Evolutionary conservation across 1,139 yeast genomes (phyloP).

Genomic region (Meyerozyma carpophila): DNA sequence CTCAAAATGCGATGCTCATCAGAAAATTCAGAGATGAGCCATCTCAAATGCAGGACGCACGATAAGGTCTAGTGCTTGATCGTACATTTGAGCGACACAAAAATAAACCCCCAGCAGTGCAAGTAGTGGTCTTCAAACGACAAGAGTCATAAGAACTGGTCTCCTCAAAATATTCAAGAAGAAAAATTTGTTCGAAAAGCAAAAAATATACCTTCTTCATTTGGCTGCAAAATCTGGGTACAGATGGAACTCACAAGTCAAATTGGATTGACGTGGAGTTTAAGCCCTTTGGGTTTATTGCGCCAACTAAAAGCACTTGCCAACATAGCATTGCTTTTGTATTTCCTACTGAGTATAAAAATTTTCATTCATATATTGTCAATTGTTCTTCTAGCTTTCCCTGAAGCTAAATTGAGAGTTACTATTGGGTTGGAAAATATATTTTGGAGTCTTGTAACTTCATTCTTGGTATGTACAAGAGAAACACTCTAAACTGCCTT

Average conservation of each 20-base stretch:
- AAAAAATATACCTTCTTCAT: background rate
- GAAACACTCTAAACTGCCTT: background rate
- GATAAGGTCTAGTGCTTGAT: background rate
- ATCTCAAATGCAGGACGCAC: background rate
- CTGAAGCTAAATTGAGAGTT: background rate
- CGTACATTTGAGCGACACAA: background rate
- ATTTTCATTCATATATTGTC: background rate
- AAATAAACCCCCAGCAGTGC: too few species aligned
- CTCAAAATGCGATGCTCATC: background rate
- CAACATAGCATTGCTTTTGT: background rate
- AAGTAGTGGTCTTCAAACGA: too few species aligned
- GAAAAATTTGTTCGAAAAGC: too few species aligned
- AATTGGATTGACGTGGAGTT: background rate
- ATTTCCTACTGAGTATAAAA: slow-evolving; percentile 3
- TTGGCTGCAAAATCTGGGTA: slow-evolving; percentile 1
- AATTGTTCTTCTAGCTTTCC: background rate
- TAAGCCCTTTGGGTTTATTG: background rate
- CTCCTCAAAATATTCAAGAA: too few species aligned
- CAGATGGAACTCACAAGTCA: background rate
- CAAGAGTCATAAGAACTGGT: too few species aligned
- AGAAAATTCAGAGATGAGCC: slow-evolving; percentile 1
- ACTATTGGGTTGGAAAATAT: slow-evolving; percentile 9
- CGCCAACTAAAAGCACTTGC: background rate
- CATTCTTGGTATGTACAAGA: slow-evolving; percentile 24
- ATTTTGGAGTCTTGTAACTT: slow-evolving; percentile 35